Percentiles rank a stretch among this genome's conserved stretches.
Conservation (phyloP, 768 basidiomycete genomes). For the Gelatoporia subvermispora region DNA sequence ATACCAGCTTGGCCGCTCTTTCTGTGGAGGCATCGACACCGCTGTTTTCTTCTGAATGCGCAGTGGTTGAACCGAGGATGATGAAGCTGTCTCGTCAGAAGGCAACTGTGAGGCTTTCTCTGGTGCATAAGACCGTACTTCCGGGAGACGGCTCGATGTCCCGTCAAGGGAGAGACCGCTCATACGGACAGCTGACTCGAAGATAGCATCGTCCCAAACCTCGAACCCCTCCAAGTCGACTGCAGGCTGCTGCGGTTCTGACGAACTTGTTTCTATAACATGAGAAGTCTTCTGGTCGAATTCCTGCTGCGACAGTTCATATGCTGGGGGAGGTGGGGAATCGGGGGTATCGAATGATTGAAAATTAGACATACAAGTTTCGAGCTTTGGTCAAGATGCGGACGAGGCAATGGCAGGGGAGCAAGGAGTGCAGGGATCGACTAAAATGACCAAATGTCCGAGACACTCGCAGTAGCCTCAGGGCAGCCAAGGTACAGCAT, state of each 20-base stretch:
- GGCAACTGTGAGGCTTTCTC: neutral
- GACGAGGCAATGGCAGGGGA: neutral
- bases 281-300: constrained; percentile 50
- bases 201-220: constrained; percentile 41
- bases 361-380: constrained; percentile 8
- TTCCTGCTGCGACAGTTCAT: constrained; percentile 33
- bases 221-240: constrained; percentile 37
- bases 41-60: constrained; percentile 29
- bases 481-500: too few relatives aligned
- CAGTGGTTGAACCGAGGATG: constrained; percentile 27
- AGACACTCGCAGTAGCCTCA: neutral
- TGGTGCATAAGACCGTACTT: constrained; percentile 4
- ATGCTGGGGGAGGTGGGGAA: constrained; percentile 35
- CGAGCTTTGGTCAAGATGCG: too few relatives aligned
- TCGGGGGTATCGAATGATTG: constrained; percentile 7
- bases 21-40: constrained; percentile 1
- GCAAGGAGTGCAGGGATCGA: neutral
- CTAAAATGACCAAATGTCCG: neutral
- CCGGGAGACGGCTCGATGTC: neutral
- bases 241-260: constrained; percentile 19
- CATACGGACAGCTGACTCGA: constrained; percentile 27
- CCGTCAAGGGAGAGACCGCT: neutral
- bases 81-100: neutral
- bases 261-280: constrained; percentile 37
- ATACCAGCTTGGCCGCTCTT: constrained; percentile 27